Percentiles rank a stretch among this genome's conserved stretches.
Evolutionary conservation across 2,329 filamentous ascomycete genomes (phyloP).

Genomic region (Eutypella sp.): DNA sequence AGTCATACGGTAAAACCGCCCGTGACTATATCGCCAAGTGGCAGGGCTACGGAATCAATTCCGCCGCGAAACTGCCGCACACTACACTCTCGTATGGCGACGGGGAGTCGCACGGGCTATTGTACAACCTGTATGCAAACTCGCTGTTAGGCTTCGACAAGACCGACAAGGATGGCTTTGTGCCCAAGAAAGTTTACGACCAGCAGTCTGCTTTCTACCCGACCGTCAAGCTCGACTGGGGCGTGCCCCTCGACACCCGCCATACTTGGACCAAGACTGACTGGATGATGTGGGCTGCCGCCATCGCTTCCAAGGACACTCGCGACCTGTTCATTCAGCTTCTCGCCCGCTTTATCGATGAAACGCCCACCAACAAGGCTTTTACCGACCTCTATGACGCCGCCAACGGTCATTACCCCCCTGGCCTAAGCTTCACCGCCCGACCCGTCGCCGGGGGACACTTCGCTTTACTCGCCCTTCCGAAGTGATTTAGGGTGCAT

Average conservation of each 20-base stretch:
- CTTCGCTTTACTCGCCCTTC: constrained; percentile 71
- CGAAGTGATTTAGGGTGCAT: too few species aligned
- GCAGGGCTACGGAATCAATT: constrained; percentile 65
- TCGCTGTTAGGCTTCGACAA: constrained; percentile 61
- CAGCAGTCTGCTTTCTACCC: constrained; percentile 75
- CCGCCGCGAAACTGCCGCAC: constrained; percentile 56
- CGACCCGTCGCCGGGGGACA: constrained; percentile 75
- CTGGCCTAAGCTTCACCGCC: constrained; percentile 65
- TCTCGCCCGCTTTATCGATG: constrained; percentile 69
- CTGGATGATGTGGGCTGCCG: constrained; percentile 84
- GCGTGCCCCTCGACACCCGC: constrained; percentile 76
- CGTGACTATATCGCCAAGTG: constrained; percentile 67
- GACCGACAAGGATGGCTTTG: too few species aligned
- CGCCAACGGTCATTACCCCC: constrained; percentile 60
- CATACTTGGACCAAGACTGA: constrained; percentile 82
- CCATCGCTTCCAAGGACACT: constrained; percentile 59
- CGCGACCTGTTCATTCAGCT: constrained; percentile 61
- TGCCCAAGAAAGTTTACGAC: constrained; percentile 69
- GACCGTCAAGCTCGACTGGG: constrained; percentile 66
- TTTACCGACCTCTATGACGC: constrained; percentile 77
- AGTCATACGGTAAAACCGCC: constrained; percentile 59
- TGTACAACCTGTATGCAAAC: constrained; percentile 84
- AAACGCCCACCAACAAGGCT: constrained; percentile 64
- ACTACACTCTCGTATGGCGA: constrained; percentile 76
- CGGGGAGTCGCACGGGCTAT: constrained; percentile 43